Percentiles rank a stretch among this genome's conserved stretches.
Evolutionary conservation across 2,329 filamentous ascomycete genomes (phyloP).

Genomic region (Colletotrichum sp.): DNA sequence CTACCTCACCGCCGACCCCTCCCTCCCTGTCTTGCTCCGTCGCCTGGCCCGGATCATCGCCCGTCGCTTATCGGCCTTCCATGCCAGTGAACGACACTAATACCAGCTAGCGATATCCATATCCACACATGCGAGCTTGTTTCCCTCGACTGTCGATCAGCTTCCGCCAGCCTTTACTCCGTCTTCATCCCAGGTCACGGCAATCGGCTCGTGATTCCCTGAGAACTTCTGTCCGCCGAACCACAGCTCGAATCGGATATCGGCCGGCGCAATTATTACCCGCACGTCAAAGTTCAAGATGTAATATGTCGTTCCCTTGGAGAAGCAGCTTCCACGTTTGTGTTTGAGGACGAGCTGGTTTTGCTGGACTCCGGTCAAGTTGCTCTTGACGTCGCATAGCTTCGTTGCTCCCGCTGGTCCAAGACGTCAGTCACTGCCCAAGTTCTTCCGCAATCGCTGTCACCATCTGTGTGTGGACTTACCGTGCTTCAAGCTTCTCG

Average conservation of each 20-base stretch:
- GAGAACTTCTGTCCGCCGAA: slow-evolving; percentile 44
- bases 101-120: neutral
- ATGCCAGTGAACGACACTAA: neutral
- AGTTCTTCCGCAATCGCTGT: neutral
- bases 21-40: neutral
- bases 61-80: neutral
- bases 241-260: slow-evolving; percentile 54
- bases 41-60: neutral
- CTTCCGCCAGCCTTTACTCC: slow-evolving; percentile 17
- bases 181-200: slow-evolving; percentile 37
- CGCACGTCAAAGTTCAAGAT: slow-evolving; percentile 53
- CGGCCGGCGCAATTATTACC: slow-evolving; percentile 59
- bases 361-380: slow-evolving; percentile 43
- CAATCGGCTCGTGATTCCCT: slow-evolving; percentile 41
- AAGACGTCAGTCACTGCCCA: neutral
- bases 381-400: slow-evolving; percentile 44
- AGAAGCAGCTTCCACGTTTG: slow-evolving; percentile 37
- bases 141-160: neutral
- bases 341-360: slow-evolving; percentile 41
- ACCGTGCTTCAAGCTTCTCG: slow-evolving; percentile 42
- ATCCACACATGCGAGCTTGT: neutral
- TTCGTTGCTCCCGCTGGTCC: slow-evolving; percentile 38
- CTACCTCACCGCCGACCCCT: neutral
- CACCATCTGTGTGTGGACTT: slow-evolving; percentile 3
- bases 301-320: slow-evolving; percentile 40